These are phyloP conservation scores for Linaria vulgaris DNA, from an alignment of 257 asterid genomes.

Conservation along the genomic window DNA sequence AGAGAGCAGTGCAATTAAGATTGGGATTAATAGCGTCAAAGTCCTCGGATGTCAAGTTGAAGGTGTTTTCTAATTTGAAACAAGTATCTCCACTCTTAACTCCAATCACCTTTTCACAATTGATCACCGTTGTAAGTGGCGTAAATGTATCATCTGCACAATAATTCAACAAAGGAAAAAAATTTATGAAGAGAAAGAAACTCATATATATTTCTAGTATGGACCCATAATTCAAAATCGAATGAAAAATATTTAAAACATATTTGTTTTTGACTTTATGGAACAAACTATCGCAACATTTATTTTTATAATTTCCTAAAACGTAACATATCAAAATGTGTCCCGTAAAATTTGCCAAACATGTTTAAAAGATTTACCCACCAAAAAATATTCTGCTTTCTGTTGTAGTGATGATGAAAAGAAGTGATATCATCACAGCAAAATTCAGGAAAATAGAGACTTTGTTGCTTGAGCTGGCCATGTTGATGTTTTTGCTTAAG, in stretches of 20 bases:
- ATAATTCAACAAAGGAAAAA: no score
- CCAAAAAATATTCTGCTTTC: constrained; percentile 25
- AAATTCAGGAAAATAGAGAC: constrained; percentile 19
- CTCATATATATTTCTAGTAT: no score
- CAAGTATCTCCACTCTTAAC: constrained; percentile 53
- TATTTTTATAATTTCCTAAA: no score
- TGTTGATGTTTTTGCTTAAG: constrained; percentile 1
- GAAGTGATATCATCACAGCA: constrained; percentile 19
- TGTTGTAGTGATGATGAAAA: constrained; percentile 27
- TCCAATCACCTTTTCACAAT: constrained; percentile 36
- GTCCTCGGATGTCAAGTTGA: constrained; percentile 15
- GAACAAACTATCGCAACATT: no score
- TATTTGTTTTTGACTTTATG: no score
- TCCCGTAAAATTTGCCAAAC: no score
- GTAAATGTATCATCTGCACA: constrained; percentile 13
- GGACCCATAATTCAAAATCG: no score
- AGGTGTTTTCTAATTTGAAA: constrained; percentile 21
- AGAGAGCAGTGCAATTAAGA: constrained; percentile 46
- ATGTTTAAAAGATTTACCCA: constrained; percentile 9
- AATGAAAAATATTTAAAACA: no score
- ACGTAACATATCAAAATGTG: no score
- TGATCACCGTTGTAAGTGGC: neutral
- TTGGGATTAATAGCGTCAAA: constrained; percentile 50
- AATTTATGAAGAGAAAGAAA: no score
- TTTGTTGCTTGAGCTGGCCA: constrained; percentile 35